Evolutionary conservation across 768 basidiomycete genomes (phyloP).

Genomic region (Lentinus tigrinus): DNA sequence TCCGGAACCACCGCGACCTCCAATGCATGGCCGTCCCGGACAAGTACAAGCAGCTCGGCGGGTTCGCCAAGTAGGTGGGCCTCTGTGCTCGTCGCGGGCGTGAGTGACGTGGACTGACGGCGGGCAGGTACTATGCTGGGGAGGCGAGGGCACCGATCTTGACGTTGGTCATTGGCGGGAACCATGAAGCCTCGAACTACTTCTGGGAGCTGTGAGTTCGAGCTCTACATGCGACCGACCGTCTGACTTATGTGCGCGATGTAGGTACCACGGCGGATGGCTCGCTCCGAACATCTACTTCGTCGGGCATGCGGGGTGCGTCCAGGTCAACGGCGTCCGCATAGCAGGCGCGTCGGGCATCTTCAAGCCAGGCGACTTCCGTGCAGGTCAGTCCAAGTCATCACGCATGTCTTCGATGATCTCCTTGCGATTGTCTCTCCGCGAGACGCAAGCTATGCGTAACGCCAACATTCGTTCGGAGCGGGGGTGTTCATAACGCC

Average conservation of each 20-base stretch:
- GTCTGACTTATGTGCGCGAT: neutral
- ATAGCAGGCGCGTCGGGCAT: slow-evolving; percentile 94
- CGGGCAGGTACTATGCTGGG: slow-evolving; percentile 80
- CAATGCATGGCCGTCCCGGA: slow-evolving; percentile 88
- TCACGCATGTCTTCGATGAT: too few relatives aligned
- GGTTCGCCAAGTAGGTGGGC: slow-evolving; percentile 71
- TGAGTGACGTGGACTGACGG: neutral
- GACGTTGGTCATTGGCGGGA: slow-evolving; percentile 95
- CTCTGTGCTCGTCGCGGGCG: neutral
- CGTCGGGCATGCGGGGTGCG: slow-evolving; percentile 86
- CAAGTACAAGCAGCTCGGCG: slow-evolving; percentile 83
- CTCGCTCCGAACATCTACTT: slow-evolving; percentile 96
- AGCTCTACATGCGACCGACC: neutral
- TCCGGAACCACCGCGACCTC: slow-evolving; percentile 82
- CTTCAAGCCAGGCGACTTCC: slow-evolving; percentile 77
- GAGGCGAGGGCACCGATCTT: slow-evolving; percentile 78
- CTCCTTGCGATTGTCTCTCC: too few relatives aligned
- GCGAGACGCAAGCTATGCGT: too few relatives aligned
- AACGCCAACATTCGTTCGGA: too few relatives aligned
- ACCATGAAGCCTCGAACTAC: slow-evolving; percentile 97
- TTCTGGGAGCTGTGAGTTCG: slow-evolving; percentile 86
- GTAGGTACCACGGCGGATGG: slow-evolving; percentile 95
- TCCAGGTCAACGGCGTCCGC: slow-evolving; percentile 83
- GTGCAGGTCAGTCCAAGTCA: slow-evolving; percentile 47
- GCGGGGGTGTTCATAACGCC: too few relatives aligned